Base-by-base conservation (phyloP, 768 basidiomycete genomes). In the Lactarius sanguifluus region DNA sequence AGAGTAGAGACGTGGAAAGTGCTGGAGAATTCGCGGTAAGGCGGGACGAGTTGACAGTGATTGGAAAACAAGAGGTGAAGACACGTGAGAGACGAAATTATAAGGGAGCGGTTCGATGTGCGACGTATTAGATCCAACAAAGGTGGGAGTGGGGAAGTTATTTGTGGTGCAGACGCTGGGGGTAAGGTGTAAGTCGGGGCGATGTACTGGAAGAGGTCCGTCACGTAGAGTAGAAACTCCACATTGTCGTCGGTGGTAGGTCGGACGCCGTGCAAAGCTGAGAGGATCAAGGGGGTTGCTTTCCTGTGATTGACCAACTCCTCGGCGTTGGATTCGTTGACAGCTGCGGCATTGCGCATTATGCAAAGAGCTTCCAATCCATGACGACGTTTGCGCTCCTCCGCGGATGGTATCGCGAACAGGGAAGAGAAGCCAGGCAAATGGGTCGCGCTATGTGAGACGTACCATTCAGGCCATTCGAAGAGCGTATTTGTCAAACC, bases 401-500 rank as follows among this genome's bases (percentile, higher is more conserved):
- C 76, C 20, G 82, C 81, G 12, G 81, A 80, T 0, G 83, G 75
- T 20, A 82, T 73, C 32, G 88, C 83, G 69, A 92, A 93, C 43
- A 92, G 76, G 10, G 77, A 58, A 20, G 66, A 32, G 28, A 67
- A n/a, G 32, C 68, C 54, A 50, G 52, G 54, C 13, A 57, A 40
- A 7, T 56, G 61, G 23, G 60, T 61, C 43, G 65, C 63, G 45
- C 50, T 70, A 41, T 73, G 72, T 30, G 83, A 81, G 59, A 86
- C 80, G 75, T 91, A 96, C 88, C 87, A 90, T 73, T 91, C 87
- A 3, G 95, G 94, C 90, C 90, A 94, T 73, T 90, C 90, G 67
- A 94, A 90, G 25, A 98, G 80, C 6, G 88, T 89, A 71, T 94
- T 90, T 30, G 91, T 85, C 50, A 96, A 80, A 10, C 93, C 93